Evolutionary conservation across 257 asterid species (phyloP), one percentile per base, ranked within the genome.

Genomic region (Anisodus acutangulus): DNA sequence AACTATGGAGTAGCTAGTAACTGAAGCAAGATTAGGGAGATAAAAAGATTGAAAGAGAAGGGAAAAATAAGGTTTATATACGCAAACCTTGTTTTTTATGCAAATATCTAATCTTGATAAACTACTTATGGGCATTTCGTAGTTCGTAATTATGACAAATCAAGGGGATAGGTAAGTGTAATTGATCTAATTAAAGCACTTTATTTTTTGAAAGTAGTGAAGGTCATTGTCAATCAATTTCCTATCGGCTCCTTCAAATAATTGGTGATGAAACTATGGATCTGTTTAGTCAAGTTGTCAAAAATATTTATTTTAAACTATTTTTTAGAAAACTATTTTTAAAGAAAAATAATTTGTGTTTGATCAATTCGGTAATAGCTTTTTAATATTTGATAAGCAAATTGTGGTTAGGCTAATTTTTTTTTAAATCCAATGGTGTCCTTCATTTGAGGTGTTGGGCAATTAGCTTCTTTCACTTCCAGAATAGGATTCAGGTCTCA

Each of bases 61-160:
- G 6, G 12, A 10, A 53, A 53, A 9, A 53, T 53, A 10, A 53
- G 58, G 16, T 53, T 53, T 53, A 55, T 17, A 58, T 58, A 3
- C 16, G 64, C 26, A 58, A 58, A 58, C 26, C 2, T 58, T 58
- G 26, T 17, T 19, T 19, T 17, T 58, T 17, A 58, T 58, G 74
- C 45, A 35, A 66, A 37, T 15, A 39, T 67, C 6, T 4, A 67
- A 67, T 67, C 11, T 13, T 37, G 51, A 39, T 31, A 31, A 67
- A 13, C n/a, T 37, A 45, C 53, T 43, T 0, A 16, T 45, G 10
- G 9, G 58, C 39, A 47, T 6, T 72, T n/a, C 8, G 79, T n/a
- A 71, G 45, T 72, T n/a, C 8, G 79, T n/a, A 71, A 71, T 71
- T 71, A 45, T 74, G 43, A 47, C n/a, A 47, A 47, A 6, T n/a